These are phyloP conservation scores for Hypoxylon fuscum DNA, from an alignment of 495 filamentous ascomycete genomes.

Conservation along the genomic window DNA sequence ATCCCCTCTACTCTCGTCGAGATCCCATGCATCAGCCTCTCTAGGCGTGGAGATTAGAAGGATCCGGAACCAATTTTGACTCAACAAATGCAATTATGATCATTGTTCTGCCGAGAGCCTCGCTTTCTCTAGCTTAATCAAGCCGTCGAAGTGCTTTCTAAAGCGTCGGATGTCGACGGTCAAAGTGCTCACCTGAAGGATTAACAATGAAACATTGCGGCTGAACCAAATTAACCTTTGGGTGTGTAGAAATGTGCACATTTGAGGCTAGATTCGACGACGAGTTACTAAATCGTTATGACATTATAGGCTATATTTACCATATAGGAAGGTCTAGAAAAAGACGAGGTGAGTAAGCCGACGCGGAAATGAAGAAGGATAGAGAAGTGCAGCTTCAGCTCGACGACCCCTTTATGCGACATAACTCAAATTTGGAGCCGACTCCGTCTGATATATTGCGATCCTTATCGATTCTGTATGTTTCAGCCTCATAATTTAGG, in stretches of 20 bases:
- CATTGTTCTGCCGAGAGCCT: not conserved
- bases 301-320: not conserved
- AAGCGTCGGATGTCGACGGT: not conserved
- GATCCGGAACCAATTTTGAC: too few relatives aligned
- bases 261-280: not conserved
- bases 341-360: constrained; percentile 16
- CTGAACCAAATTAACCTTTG: not conserved
- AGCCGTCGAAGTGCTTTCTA: too few relatives aligned
- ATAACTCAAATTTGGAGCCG: not conserved
- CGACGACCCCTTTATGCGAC: not conserved
- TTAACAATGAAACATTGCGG: constrained; percentile 17
- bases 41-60: too few relatives aligned
- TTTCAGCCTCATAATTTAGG: constrained; percentile 18
- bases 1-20: too few relatives aligned
- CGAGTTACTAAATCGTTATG: not conserved
- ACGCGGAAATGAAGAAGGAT: constrained; percentile 3
- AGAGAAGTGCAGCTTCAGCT: constrained; percentile 4
- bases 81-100: too few relatives aligned
- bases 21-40: too few relatives aligned
- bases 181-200: constrained; percentile 8
- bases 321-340: not conserved
- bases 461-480: not conserved
- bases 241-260: not conserved
- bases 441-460: not conserved
- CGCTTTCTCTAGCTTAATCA: not conserved